Base-by-base conservation (phyloP, 768 basidiomycete species). In the Tulasnella sp. region DNA sequence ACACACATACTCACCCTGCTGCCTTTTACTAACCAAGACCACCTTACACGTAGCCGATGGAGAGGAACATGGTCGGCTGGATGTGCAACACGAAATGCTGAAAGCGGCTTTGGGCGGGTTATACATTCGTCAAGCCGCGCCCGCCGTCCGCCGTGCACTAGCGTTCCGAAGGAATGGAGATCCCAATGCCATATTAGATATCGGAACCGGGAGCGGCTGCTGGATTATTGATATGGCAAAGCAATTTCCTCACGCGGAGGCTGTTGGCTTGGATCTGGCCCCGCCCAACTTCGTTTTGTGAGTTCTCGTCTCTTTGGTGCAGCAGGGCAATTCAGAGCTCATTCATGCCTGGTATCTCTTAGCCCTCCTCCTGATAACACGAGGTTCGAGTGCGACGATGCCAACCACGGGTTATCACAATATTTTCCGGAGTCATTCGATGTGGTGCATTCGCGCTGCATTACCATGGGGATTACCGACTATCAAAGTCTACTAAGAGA, bases 151-250 rank as follows among this genome's bases (percentile, higher is more conserved):
- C 52, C 80, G 82, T 75, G 85, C 85, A 7, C 81, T 85, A 9
- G 81, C 82, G 16, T 83, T 83, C 38, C 42, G 42, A 75, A 14
- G 82, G 84, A 24, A 80, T 71, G n/a, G 82, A 83, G 71, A 81
- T 80, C 42, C 76, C 0, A 84, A 83, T 24, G 80, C 82, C 4
- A 83, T 85, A 38, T 75, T 85, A 18, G 85, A 85, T 73, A 83
- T 85, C n/a, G 85, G 85, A 9, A 84, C 84, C 10, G 85, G 85
- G 27, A 84, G 84, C 58, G 85, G 85, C 48, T 84, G 83, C 52
- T 86, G 85, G 85, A n/a, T 40, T 42, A 46, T 34, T 7, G 74
- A 75, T 46, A 75, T 75, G 74, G 74, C 74, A 24, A 42, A 52
- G 27, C 74, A 75, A 24, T 46, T 27, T 24, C 74, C 74, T 34